Evolutionary conservation across 1,284 basidiomycete species (phyloP).

Genomic region (Heterobasidion parviporum): DNA sequence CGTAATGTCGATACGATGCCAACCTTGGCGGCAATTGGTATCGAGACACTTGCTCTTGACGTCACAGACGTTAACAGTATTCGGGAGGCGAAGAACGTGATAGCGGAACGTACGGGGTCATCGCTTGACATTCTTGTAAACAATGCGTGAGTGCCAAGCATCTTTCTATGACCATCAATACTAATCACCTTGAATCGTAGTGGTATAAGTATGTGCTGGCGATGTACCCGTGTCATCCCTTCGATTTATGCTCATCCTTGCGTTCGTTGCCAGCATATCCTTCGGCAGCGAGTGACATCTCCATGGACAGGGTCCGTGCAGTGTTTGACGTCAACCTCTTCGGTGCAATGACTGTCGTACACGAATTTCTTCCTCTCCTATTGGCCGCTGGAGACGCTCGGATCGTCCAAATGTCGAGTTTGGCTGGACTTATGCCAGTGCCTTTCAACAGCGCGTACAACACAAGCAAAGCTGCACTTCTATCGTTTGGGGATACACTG

Average conservation of each 20-base stretch:
- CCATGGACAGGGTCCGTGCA: slow-evolving; percentile 11
- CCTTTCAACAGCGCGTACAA: slow-evolving; percentile 21
- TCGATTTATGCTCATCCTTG: background rate
- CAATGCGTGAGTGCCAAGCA: slow-evolving; percentile 19
- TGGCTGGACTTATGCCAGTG: slow-evolving; percentile 17
- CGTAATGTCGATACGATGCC: slow-evolving; percentile 8
- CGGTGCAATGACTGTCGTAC: slow-evolving; percentile 18
- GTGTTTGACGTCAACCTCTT: slow-evolving; percentile 23
- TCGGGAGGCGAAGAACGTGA: slow-evolving; percentile 8
- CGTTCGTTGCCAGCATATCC: background rate
- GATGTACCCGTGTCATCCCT: background rate
- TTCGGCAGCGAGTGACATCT: slow-evolving; percentile 14
- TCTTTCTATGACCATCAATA: background rate
- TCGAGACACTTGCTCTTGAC: slow-evolving; percentile 21
- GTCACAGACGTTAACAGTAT: slow-evolving; percentile 19
- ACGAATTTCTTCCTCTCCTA: slow-evolving; percentile 22
- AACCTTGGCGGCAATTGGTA: background rate
- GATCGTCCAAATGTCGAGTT: slow-evolving; percentile 21
- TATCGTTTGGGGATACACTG: slow-evolving; percentile 18
- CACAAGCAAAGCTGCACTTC: slow-evolving; percentile 21
- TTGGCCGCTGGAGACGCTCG: slow-evolving; percentile 17
- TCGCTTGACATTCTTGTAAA: slow-evolving; percentile 24
- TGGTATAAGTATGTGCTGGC: slow-evolving; percentile 3
- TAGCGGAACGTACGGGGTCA: slow-evolving; percentile 18
- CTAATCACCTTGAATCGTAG: background rate